These are phyloP conservation scores for Kwoniella sp. DNA, from an alignment of 768 basidiomycete species.

Conservation along the genomic window DNA sequence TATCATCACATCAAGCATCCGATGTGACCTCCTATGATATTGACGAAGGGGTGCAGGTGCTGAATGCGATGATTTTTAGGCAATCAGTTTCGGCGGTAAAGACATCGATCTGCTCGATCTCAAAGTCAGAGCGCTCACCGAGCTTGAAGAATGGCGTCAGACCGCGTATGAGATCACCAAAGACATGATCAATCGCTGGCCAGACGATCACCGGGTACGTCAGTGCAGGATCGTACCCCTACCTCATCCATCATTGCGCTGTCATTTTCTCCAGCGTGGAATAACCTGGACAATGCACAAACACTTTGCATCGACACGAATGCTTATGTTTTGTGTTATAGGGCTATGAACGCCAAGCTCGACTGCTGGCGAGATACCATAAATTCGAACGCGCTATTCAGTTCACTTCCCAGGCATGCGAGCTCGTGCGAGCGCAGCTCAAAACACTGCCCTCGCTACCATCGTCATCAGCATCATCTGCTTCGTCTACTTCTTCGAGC, in stretches of 20 bases:
- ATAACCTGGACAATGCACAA: background rate
- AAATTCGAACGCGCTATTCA: background rate
- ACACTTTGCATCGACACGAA: background rate
- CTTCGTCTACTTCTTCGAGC: background rate
- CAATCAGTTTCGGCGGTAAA: conserved; percentile 11
- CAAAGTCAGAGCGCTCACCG: conserved; percentile 20
- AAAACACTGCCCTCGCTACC: background rate
- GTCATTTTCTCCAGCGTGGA: background rate
- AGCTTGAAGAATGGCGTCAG: conserved; percentile 12
- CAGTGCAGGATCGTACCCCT: background rate
- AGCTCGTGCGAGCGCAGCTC: background rate
- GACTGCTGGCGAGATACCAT: background rate
- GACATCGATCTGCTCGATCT: conserved; percentile 13
- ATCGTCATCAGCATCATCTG: background rate
- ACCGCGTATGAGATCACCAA: conserved; percentile 19
- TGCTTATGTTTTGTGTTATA: background rate
- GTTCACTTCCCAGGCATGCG: background rate
- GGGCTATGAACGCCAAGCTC: conserved; percentile 18
- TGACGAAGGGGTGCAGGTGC: no score
- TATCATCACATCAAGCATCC: conserved; percentile 1
- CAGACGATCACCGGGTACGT: conserved; percentile 15
- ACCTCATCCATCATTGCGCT: background rate
- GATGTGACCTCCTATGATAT: no score
- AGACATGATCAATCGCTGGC: conserved; percentile 14
- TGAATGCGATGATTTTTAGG: conserved; percentile 10